Percentiles rank a stretch among this genome's conserved stretches.
Evolutionary conservation across 768 basidiomycete genomes (phyloP).

Genomic region (Rhizopogon roseolus): DNA sequence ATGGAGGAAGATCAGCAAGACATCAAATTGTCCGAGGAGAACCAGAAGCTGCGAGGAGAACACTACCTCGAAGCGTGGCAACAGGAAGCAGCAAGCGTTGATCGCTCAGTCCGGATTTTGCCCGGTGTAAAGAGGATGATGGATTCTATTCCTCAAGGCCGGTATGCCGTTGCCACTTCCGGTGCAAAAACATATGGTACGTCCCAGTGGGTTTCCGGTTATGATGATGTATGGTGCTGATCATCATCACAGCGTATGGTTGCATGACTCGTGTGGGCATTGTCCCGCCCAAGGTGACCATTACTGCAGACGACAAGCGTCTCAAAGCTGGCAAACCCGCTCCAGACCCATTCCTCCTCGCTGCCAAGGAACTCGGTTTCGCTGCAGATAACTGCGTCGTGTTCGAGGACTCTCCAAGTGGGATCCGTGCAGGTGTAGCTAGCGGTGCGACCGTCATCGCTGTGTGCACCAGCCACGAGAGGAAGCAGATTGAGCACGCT

Average conservation of each 20-base stretch:
- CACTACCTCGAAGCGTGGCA: conserved; percentile 46
- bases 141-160: conserved; percentile 57
- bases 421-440: conserved; percentile 67
- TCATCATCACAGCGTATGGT: conserved; percentile 42
- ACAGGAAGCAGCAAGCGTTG: conserved; percentile 48
- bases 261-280: conserved; percentile 71
- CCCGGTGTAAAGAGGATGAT: conserved; percentile 68
- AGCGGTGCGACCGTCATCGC: conserved; percentile 72
- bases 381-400: conserved; percentile 62
- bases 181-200: conserved; percentile 67
- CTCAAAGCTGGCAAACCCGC: conserved; percentile 63
- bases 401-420: conserved; percentile 68
- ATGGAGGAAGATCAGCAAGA: conserved; percentile 33
- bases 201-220: conserved; percentile 11
- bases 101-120: conserved; percentile 64
- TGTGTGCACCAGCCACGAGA: conserved; percentile 67
- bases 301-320: conserved; percentile 74
- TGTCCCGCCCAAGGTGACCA: conserved; percentile 59
- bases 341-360: conserved; percentile 61
- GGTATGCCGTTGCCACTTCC: conserved; percentile 69
- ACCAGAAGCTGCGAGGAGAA: conserved; percentile 19
- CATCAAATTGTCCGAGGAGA: conserved; percentile 20
- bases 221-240: neutral
- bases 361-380: conserved; percentile 54
- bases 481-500: conserved; percentile 47